Evolutionary conservation across 2,329 filamentous ascomycete genomes (phyloP), one percentile per base, ranked within the genome.

Genomic region (Didymella glomerata): DNA sequence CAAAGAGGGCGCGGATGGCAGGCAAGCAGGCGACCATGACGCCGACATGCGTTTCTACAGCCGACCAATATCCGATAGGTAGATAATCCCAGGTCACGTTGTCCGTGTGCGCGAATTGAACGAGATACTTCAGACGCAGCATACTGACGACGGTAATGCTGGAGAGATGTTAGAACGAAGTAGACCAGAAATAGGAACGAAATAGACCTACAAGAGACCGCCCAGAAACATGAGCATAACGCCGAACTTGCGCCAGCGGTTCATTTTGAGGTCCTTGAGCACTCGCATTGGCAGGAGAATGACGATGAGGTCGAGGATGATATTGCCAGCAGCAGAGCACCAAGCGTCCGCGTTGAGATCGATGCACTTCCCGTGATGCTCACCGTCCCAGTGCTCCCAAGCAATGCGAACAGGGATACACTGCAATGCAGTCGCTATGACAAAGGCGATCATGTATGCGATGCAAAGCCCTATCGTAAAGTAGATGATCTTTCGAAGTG

Each of bases 101-200:
- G 0, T 73, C 53, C 1, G 79, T 78, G 25, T 73, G 76, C 11
- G 77, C 76, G 61, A 82, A 82, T 22, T 76, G 68, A 36, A 82
- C 75, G 45, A 82, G 69, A 20, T 75, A 79, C 24, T 77, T 74
- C 3, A 82, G 65, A 9, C 80, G 77, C 27, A 82, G 65, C 25
- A 79, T 75, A 54, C 78, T 80, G 59, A 82, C 72, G n/a, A 82
- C 60, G 2, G 79, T 82, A 38, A 81, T 78, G 52, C 78, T 81
- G 36, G 25, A 9, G 2, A 7, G 16, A 14, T 25, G 40, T 59
- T 7, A 62, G 50, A 8, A 27, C 24, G 6, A n/a, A 44, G 22
- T 22, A n/a, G 4, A 20, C 4, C 32, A 22, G 38, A 22, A 14
- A 16, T 14, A 2, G 7, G 30, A 16, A 20, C 11, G 5, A 11